phyloP scores from a whole-genome alignment of 2,329 filamentous ascomycete species.

The Zalaria sp. region DNA sequence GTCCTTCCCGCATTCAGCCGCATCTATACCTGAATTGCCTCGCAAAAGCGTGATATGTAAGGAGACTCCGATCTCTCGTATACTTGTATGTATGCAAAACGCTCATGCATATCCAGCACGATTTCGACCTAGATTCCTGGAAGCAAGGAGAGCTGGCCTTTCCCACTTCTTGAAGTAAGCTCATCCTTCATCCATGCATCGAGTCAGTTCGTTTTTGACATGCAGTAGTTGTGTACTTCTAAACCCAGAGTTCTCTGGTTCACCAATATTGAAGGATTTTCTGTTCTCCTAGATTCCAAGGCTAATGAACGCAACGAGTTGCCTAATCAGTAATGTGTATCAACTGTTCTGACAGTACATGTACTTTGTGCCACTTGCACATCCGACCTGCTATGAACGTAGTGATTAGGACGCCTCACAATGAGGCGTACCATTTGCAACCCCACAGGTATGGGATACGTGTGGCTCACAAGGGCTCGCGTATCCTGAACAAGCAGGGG shows the following conservation, averaged over 20 bases:
- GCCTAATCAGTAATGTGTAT: too few relatives aligned
- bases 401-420: too few relatives aligned
- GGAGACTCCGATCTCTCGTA: conserved; percentile 8
- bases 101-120: conserved; percentile 26
- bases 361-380: too few relatives aligned
- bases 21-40: conserved; percentile 77
- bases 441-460: too few relatives aligned
- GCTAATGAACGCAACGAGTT: too few relatives aligned
- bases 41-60: conserved; percentile 83
- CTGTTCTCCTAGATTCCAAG: conserved; percentile 39
- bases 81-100: not conserved
- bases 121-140: conserved; percentile 73
- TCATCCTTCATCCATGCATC: conserved; percentile 3
- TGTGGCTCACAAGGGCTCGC: too few relatives aligned
- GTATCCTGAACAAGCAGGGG: too few relatives aligned
- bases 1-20: conserved; percentile 73
- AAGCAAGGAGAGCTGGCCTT: conserved; percentile 66
- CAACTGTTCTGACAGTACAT: too few relatives aligned
- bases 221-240: conserved; percentile 66
- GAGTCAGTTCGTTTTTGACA: not conserved
- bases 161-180: conserved; percentile 88
- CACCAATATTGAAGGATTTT: conserved; percentile 84
- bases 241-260: conserved; percentile 86
- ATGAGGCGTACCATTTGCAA: too few relatives aligned
- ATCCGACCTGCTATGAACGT: too few relatives aligned